Evolutionary conservation across 2,329 filamentous ascomycete species (phyloP), one percentile per base, ranked within the genome.

Genomic region (Fusarium paranaense): DNA sequence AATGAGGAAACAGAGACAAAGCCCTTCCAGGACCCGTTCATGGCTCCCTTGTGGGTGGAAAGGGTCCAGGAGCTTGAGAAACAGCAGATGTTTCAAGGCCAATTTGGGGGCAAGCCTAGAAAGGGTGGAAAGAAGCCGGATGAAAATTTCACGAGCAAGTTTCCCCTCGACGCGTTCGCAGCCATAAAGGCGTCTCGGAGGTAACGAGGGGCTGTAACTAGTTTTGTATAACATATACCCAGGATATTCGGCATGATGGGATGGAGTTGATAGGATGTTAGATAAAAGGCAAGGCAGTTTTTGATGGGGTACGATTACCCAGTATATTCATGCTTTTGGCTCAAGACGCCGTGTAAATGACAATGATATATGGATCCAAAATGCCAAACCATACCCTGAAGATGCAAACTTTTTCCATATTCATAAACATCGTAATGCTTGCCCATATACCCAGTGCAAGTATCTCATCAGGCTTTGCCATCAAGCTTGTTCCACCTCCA

Each of bases 21-120:
- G 10, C 18, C 37, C 16, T 75, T 74, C 20, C 6, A 62, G 50
- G 69, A 74, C 22, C 72, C 72, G 9, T 74, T 74, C 37, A 32
- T 45, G 42, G 61, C 72, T 16, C 22, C 35, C 18, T 20, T 22
- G 22, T 74, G 72, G 72, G 14, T 61, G 9, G 11, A 38, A 45
- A 52, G 22, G 16, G 65, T 58, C 30, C 25, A 25, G 9, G 57
- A 32, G 7, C 37, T 72, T 27, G 69, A 59, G 25, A 33, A 32
- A 62, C 25, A 18, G 16, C 40, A 40, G 33, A 22, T 7, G 45
- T 13, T 11, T n/a, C 27, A 13, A 20, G 16, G 25, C 30, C 33
- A 30, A 30, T 6, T 2, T 8, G 8, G 16, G 9, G 35, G 10
- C 25, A 14, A 32, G 14, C 8, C 9, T 20, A 47, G 22, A 38